Conservation (phyloP, 257 asterid species). For the Solanum etuberosum region DNA sequence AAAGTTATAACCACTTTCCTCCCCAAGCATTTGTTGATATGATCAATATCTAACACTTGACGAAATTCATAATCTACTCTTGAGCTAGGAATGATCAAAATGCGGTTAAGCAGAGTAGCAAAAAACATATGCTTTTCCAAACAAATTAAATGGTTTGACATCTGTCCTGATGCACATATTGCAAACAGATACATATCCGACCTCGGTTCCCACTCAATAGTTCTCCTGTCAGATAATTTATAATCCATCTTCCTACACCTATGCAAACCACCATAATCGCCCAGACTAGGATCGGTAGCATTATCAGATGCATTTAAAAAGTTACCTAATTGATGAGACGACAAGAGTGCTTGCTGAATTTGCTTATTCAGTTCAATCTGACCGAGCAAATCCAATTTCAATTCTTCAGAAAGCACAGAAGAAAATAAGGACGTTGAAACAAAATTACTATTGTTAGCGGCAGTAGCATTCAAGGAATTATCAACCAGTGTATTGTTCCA, state of each 20-base stretch:
- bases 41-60: constrained; percentile 72
- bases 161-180: constrained; percentile 83
- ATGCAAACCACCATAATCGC: constrained; percentile 19
- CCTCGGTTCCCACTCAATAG: constrained; percentile 77
- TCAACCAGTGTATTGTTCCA: constrained; percentile 42
- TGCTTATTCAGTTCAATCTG: constrained; percentile 68
- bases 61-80: constrained; percentile 77
- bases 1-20: constrained; percentile 73
- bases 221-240: constrained; percentile 48
- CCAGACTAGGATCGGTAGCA: constrained; percentile 28
- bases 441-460: background rate
- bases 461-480: constrained; percentile 1
- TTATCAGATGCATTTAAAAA: constrained; percentile 23
- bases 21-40: constrained; percentile 71
- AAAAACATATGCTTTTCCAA: constrained; percentile 94
- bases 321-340: constrained; percentile 44
- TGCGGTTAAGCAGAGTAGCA: constrained; percentile 71
- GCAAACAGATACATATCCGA: constrained; percentile 74
- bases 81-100: constrained; percentile 79
- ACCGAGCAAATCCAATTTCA: constrained; percentile 42
- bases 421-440: background rate
- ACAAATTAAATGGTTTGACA: constrained; percentile 96
- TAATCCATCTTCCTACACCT: constrained; percentile 62
- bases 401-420: constrained; percentile 9
- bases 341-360: constrained; percentile 59